Evolutionary conservation across 345 rosid species (phyloP), one percentile per base, ranked within the genome.

Genomic region (Crucihimalaya himalaica): DNA sequence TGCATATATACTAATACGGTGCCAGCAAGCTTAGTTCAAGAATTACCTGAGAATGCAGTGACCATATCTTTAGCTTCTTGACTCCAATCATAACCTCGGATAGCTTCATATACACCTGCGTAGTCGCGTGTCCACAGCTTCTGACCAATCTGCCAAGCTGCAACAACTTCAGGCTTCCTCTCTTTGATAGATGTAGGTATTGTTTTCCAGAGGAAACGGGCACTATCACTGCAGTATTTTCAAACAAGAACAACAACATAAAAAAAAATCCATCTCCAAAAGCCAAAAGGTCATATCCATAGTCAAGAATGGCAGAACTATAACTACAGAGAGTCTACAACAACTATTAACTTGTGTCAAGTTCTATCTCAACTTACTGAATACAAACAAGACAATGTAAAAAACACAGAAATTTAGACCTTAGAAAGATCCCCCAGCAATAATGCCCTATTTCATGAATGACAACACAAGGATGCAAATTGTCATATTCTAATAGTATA

Each of bases 131-230:
- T 84, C 98, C 97, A 95, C 16, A 92, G 81, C 77, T 81, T 83
- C 84, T 90, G 97, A 62, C 94, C 96, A 66, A 95, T 84, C 75
- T 39, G 77, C 98, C 97, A 95, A 20, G 81, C 88, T 6, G 97
- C 96, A 70, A 74, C 84, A 16, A 89, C 78, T 68, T 90, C 97
- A 0, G 86, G 88, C 62, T 82, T 85, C 84, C 71, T 87, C 79
- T 90, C 97, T 73, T 89, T 92, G 54, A 89, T 66, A 10, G 73
- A 42, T 3, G 82, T 47, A 68, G 96, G 93, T 72, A 95, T 85
- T 8, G 96, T 77, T 68, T 89, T 91, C 97, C 97, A 93, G 16
- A 89, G 86, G 71, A 86, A 93, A 46, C 97, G 84, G 0, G 96
- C 88, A 31, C 92, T 86, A 37, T 88, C 89, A 73, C 98, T 93